These are phyloP conservation scores for Quercus tomentella DNA, from an alignment of 331 rosid species.

Conservation along the genomic window DNA sequence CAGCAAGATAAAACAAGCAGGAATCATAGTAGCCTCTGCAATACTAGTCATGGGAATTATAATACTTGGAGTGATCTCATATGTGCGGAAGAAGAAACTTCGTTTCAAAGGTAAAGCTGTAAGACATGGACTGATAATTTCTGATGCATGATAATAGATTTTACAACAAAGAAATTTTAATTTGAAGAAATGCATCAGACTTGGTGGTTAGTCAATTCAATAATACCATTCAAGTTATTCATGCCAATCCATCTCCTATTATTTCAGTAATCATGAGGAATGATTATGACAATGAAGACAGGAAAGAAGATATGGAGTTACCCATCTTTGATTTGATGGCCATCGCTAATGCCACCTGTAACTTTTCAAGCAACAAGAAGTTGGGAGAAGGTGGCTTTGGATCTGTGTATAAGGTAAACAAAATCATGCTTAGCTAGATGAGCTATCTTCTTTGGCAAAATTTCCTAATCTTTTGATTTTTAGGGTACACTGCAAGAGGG, in stretches of 20 bases:
- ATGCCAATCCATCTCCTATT: neutral
- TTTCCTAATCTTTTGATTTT: neutral
- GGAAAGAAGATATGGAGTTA: neutral
- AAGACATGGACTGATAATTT: neutral
- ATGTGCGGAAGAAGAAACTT: neutral
- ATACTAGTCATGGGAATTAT: neutral
- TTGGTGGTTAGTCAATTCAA: neutral
- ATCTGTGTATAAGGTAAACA: neutral
- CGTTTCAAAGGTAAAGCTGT: neutral
- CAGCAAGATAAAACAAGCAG: neutral
- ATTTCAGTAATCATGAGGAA: neutral
- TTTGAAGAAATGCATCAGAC: neutral
- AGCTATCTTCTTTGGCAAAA: too few relatives aligned
- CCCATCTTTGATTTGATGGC: neutral
- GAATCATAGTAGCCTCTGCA: neutral
- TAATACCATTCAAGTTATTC: neutral
- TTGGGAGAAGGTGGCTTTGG: conserved; percentile 23
- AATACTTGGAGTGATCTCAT: neutral
- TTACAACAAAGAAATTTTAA: neutral
- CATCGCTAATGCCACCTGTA: neutral
- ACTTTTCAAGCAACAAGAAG: neutral
- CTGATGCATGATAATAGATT: neutral
- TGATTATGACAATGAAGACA: neutral
- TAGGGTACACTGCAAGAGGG: too few relatives aligned
- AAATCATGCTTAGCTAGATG: neutral